These are phyloP conservation scores for Cystofilobasidium bisporidii DNA, from an alignment of 768 basidiomycete species.

Conservation along the genomic window DNA sequence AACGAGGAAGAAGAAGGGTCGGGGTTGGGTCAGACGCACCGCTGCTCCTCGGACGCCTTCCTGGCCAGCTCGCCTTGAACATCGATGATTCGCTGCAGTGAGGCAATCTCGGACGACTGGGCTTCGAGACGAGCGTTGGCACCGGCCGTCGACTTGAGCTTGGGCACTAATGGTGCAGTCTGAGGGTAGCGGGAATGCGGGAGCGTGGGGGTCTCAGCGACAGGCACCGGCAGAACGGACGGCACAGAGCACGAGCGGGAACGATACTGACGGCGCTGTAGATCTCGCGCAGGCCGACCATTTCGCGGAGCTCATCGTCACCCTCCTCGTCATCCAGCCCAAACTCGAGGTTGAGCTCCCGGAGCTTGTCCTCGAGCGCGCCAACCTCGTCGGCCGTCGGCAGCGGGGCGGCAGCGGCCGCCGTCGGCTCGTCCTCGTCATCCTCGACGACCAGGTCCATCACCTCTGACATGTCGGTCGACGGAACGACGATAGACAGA, in stretches of 20 bases:
- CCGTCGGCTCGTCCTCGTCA: slow-evolving; percentile 1
- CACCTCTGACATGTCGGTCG: background rate
- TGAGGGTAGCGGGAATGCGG: background rate
- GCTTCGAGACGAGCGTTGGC: background rate
- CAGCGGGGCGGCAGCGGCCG: background rate
- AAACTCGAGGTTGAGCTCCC: slow-evolving; percentile 15
- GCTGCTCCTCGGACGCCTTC: slow-evolving; percentile 7
- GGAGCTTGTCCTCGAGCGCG: slow-evolving; percentile 5
- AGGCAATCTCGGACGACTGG: slow-evolving; percentile 4
- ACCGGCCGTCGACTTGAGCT: background rate
- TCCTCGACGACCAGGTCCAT: slow-evolving; percentile 4
- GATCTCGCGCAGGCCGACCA: slow-evolving; percentile 17
- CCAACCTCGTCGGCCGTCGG: slow-evolving; percentile 10
- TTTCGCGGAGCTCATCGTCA: slow-evolving; percentile 22
- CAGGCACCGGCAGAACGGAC: background rate
- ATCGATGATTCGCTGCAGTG: slow-evolving; percentile 7
- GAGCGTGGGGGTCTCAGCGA: background rate
- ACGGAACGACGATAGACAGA: slow-evolving; percentile 3
- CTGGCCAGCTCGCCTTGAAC: slow-evolving; percentile 9
- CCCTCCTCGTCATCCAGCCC: slow-evolving; percentile 24
- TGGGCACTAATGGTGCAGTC: slow-evolving; percentile 16
- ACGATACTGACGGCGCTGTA: slow-evolving; percentile 4
- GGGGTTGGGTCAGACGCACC: too few species aligned
- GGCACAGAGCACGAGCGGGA: too few species aligned
- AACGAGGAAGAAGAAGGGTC: too few species aligned